Conservation (phyloP, 495 filamentous ascomycete genomes). For the Aspergillus panamensis region DNA sequence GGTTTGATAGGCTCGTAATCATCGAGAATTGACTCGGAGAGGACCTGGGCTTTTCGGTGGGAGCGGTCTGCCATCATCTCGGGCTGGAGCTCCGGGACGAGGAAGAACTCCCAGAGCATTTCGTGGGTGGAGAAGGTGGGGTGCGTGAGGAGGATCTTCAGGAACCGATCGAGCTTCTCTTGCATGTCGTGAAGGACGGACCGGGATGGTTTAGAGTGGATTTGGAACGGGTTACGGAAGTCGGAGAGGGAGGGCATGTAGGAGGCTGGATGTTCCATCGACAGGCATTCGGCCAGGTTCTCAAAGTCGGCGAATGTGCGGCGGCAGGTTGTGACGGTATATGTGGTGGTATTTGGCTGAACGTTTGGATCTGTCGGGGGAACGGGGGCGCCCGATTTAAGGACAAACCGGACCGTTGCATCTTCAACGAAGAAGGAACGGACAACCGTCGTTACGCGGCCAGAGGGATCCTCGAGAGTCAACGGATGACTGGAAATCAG, state of each 20-base stretch:
- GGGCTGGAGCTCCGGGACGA: constrained; percentile 89
- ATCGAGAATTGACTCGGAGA: constrained; percentile 79
- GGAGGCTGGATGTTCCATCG: constrained; percentile 88
- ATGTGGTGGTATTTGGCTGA: constrained; percentile 56
- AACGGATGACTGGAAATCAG: constrained; percentile 65
- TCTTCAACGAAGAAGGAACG: constrained; percentile 98
- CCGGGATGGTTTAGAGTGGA: constrained; percentile 85
- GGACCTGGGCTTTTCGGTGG: constrained; percentile 75
- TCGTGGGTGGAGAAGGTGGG: constrained; percentile 96
- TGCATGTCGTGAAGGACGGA: constrained; percentile 85
- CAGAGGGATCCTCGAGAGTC: constrained; percentile 55
- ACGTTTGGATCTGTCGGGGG: constrained; percentile 32
- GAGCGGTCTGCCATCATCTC: constrained; percentile 88
- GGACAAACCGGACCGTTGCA: constrained; percentile 83
- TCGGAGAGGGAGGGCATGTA: constrained; percentile 82
- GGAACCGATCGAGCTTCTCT: constrained; percentile 77
- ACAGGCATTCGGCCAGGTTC: constrained; percentile 80
- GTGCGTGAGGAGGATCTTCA: constrained; percentile 80
- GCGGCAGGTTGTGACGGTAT: constrained; percentile 90
- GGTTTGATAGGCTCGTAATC: constrained; percentile 70
- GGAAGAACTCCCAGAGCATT: constrained; percentile 98
- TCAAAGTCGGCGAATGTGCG: constrained; percentile 91
- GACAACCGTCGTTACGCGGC: constrained; percentile 86
- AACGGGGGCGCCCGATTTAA: constrained; percentile 78
- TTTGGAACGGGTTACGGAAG: constrained; percentile 83